Conservation (phyloP, 75 land plant species). For the Pinus albicaulis region DNA sequence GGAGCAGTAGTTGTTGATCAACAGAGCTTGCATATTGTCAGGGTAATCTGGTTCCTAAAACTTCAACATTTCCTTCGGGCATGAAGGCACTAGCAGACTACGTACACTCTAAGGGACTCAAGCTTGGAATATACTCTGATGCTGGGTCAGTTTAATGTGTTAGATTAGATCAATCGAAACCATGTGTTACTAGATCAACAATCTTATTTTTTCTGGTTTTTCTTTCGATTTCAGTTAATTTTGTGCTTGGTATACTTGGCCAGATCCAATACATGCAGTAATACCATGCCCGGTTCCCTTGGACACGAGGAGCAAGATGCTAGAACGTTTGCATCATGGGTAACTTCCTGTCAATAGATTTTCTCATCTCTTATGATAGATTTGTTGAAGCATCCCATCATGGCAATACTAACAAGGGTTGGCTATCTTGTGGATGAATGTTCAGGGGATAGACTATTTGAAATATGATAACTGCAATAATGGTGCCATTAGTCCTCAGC, state of each 20-base stretch:
- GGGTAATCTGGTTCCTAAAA: slow-evolving; percentile 36
- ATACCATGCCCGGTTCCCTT: slow-evolving; percentile 82
- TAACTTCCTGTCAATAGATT: slow-evolving; percentile 1
- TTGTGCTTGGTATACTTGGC: background rate
- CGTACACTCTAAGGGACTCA: slow-evolving; percentile 50
- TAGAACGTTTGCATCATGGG: slow-evolving; percentile 86
- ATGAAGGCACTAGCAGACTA: slow-evolving; percentile 61
- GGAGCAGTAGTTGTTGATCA: background rate
- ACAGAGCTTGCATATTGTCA: slow-evolving; percentile 3
- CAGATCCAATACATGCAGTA: slow-evolving; percentile 55
- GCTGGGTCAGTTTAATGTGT: slow-evolving; percentile 24
- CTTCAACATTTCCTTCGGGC: slow-evolving; percentile 47
- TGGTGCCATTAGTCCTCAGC: slow-evolving; percentile 37
- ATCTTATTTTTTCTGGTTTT: no score
- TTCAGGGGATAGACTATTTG: slow-evolving; percentile 85
- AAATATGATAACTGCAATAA: slow-evolving; percentile 89
- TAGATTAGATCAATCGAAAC: slow-evolving; percentile 4
- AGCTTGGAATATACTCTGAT: slow-evolving; percentile 57
- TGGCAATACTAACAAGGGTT: background rate
- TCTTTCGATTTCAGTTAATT: no score
- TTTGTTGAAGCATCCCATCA: background rate
- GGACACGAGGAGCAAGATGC: slow-evolving; percentile 87
- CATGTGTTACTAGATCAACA: no score
- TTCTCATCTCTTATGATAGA: background rate
- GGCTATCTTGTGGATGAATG: background rate